Percentiles rank a stretch among this genome's conserved stretches.
Conservation (phyloP, 1,284 basidiomycete species). For the Tylopilus orsonianus region DNA sequence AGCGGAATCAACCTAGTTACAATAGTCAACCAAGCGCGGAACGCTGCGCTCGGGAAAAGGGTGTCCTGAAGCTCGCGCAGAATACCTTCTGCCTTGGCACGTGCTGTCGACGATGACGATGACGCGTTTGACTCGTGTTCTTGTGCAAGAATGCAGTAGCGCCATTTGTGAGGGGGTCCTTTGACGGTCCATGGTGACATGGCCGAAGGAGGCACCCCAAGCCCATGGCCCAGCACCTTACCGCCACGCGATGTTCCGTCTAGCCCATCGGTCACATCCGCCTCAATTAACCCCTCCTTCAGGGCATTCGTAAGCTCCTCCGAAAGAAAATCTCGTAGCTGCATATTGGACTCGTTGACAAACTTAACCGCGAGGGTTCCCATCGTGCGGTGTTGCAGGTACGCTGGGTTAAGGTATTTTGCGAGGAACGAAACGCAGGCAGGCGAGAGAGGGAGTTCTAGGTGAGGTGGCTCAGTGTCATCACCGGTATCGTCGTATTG, state of each 20-base stretch:
- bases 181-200: conserved; percentile 69
- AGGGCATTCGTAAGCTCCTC: conserved; percentile 68
- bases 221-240: conserved; percentile 64
- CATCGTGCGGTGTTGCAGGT: conserved; percentile 83
- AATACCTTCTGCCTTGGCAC: conserved; percentile 47
- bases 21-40: conserved; percentile 86
- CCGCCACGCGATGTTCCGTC: conserved; percentile 46
- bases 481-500: conserved; percentile 48
- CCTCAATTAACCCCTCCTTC: conserved; percentile 60
- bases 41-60: conserved; percentile 82
- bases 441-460: conserved; percentile 54
- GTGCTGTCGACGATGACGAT: conserved; percentile 16
- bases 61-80: conserved; percentile 68
- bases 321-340: conserved; percentile 85
- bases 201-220: conserved; percentile 48
- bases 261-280: conserved; percentile 71
- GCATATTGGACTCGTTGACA: conserved; percentile 84
- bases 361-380: conserved; percentile 82
- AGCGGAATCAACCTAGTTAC: conserved; percentile 79
- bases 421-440: conserved; percentile 70
- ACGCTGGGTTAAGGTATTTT: conserved; percentile 87
- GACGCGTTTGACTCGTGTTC: not conserved
- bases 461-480: conserved; percentile 44
- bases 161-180: conserved; percentile 93
- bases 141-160: conserved; percentile 70